Base-by-base conservation (phyloP, 306 rosid genomes). In the Cicer bijugum region DNA sequence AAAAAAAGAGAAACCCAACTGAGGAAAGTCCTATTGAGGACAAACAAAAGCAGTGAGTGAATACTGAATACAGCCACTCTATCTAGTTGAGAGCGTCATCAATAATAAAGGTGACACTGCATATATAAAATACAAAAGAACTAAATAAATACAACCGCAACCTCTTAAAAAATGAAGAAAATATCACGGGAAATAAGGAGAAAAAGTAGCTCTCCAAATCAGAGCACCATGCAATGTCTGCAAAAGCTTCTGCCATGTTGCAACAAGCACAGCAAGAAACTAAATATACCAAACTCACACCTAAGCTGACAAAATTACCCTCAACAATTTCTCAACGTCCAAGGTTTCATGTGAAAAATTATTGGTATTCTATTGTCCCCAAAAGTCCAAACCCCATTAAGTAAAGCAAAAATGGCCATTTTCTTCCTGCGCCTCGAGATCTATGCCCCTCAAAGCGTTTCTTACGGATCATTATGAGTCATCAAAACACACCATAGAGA, bases 401-500 rank as follows among this genome's bases (percentile, higher is more conserved):
- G 56, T 50, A 60, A 37, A 23, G 37, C 35, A 17, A 68, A 68
- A 37, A 81, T 37, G 82, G 78, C 80, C 72, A 82, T 75, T 73
- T 78, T 46, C 67, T 12, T 15, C 65, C 70, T 63, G 55, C 75
- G 53, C 92, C 94, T 92, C 92, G 91, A 90, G 93, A 89, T 92
- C 92, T 82, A 81, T 86, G 88, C 80, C 75, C 57, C 57, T 63
- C 55, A 19, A 16, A 71, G 76, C 57, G 20, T 6, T 62, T 50
- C 84, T 81, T 84, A 77, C 67, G 77, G 85, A 82, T 33, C 67
- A 81, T 12, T 46, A 76, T n/a, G 67, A 86, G 81, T 76, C 83
- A 61, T 75, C 79, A 65, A 67, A 67, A 56, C 45, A 57, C 40
- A 42, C 59, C 59, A 52, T 65, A 75, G 84, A 73, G 58, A 79